Conservation (phyloP, 1,284 basidiomycete species). For the Xerocomus amazonicus region DNA sequence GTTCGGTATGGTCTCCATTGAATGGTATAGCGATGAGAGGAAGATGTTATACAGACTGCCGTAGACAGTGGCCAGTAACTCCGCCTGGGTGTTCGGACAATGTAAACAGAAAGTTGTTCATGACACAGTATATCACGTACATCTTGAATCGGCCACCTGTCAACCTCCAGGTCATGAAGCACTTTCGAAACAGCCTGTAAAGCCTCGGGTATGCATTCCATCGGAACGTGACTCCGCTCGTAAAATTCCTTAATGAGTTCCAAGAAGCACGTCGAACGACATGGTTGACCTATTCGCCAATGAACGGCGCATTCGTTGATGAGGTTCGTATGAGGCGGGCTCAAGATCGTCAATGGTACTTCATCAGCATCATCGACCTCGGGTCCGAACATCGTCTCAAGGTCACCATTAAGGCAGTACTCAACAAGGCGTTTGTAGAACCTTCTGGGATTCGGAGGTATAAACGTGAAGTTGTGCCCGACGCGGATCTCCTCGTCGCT, state of each 20-base stretch:
- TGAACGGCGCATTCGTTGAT: constrained; percentile 85
- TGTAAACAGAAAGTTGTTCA: constrained; percentile 6
- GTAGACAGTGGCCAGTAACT: constrained; percentile 63
- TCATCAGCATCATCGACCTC: constrained; percentile 94
- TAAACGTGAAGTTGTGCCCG: constrained; percentile 80
- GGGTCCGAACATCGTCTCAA: constrained; percentile 84
- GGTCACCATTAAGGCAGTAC: constrained; percentile 79
- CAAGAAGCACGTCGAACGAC: constrained; percentile 79
- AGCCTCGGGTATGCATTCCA: constrained; percentile 93
- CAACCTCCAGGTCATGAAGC: constrained; percentile 65
- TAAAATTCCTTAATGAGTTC: constrained; percentile 87
- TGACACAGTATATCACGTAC: constrained; percentile 44
- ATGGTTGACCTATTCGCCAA: constrained; percentile 85
- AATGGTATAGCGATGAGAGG: constrained; percentile 81
- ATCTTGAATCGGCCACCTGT: constrained; percentile 79
- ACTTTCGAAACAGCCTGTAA: constrained; percentile 70
- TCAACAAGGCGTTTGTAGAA: constrained; percentile 85
- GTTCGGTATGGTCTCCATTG: constrained; percentile 71
- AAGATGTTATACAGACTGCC: constrained; percentile 84
- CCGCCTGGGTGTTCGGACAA: constrained; percentile 41
- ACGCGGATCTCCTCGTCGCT: constrained; percentile 67
- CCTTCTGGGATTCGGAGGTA: constrained; percentile 84
- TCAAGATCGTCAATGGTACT: constrained; percentile 93
- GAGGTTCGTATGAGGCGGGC: constrained; percentile 74
- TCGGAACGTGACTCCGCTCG: constrained; percentile 86